phyloP scores from a whole-genome alignment of 768 basidiomycete species.

The Amanita exitialis region DNA sequence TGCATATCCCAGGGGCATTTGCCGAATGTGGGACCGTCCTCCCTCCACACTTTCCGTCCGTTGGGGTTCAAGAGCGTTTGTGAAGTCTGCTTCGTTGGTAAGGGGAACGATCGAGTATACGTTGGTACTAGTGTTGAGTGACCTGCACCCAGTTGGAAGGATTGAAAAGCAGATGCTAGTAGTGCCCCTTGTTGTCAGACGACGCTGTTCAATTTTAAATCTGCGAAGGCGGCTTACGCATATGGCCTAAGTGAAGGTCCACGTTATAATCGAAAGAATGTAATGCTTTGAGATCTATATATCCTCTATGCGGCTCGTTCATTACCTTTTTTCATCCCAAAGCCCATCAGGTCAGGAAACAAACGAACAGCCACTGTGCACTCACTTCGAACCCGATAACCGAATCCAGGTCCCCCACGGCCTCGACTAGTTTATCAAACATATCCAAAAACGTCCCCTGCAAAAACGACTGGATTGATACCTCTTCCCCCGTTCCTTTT shows the following conservation, averaged over 20 bases:
- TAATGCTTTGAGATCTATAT: constrained; percentile 72
- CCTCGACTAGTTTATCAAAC: constrained; percentile 56
- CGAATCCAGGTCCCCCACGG: constrained; percentile 64
- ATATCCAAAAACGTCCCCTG: constrained; percentile 76
- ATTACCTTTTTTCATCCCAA: too few species aligned
- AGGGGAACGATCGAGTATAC: constrained; percentile 83
- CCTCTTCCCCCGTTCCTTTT: constrained; percentile 32
- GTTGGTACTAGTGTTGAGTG: constrained; percentile 68
- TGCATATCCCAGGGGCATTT: constrained; percentile 86
- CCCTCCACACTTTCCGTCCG: constrained; percentile 56
- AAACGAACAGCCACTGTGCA: background rate
- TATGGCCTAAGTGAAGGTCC: constrained; percentile 75
- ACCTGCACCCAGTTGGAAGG: constrained; percentile 89
- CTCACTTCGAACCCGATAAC: constrained; percentile 86
- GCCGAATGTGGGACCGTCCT: constrained; percentile 63
- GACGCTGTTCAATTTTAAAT: background rate
- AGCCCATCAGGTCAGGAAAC: background rate
- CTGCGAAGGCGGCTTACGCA: constrained; percentile 41
- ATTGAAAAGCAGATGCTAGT: constrained; percentile 76
- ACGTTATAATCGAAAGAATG: constrained; percentile 91
- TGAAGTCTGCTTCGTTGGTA: constrained; percentile 66
- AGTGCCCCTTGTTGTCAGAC: background rate
- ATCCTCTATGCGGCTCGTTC: constrained; percentile 94
- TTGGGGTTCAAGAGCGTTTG: constrained; percentile 49
- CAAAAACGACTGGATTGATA: constrained; percentile 72